phyloP scores from a whole-genome alignment of 495 filamentous ascomycete genomes.

The Aspergillus ostianus region DNA sequence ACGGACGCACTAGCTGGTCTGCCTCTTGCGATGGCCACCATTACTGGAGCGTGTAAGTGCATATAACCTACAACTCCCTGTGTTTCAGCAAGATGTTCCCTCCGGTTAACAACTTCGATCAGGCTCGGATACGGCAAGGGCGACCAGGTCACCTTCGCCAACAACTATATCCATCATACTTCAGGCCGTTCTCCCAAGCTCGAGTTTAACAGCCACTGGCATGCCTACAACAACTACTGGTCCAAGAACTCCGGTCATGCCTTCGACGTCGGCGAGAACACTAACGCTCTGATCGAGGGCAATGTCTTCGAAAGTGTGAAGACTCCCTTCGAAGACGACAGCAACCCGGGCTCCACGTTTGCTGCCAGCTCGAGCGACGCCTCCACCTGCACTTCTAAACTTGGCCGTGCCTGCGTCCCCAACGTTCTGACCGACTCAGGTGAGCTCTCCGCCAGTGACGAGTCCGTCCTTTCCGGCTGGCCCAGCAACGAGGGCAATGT shows the following conservation, averaged over 20 bases:
- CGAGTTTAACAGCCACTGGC: conserved; percentile 44
- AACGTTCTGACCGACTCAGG: conserved; percentile 28
- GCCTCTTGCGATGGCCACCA: conserved; percentile 53
- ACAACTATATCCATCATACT: conserved; percentile 50
- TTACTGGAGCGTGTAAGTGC: conserved; percentile 50
- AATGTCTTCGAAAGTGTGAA: conserved; percentile 34
- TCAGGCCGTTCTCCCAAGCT: conserved; percentile 54
- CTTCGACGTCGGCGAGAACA: conserved; percentile 26
- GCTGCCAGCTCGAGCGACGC: conserved; percentile 20
- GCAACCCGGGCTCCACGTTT: conserved; percentile 23
- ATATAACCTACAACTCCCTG: neutral
- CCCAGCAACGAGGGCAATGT: conserved; percentile 23
- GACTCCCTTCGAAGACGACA: conserved; percentile 22
- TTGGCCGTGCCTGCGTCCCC: conserved; percentile 28
- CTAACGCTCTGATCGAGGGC: conserved; percentile 28
- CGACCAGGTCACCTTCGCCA: conserved; percentile 34
- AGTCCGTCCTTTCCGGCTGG: conserved; percentile 25
- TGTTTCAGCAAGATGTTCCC: neutral
- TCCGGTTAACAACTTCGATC: neutral
- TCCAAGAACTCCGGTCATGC: conserved; percentile 35
- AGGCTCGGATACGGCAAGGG: conserved; percentile 31
- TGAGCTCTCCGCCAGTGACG: conserved; percentile 21
- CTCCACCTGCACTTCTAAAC: conserved; percentile 24
- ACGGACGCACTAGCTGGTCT: conserved; percentile 49
- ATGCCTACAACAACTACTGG: conserved; percentile 41